Base-by-base conservation (phyloP, 129 eudicot species). In the Flaveria brownii region DNA sequence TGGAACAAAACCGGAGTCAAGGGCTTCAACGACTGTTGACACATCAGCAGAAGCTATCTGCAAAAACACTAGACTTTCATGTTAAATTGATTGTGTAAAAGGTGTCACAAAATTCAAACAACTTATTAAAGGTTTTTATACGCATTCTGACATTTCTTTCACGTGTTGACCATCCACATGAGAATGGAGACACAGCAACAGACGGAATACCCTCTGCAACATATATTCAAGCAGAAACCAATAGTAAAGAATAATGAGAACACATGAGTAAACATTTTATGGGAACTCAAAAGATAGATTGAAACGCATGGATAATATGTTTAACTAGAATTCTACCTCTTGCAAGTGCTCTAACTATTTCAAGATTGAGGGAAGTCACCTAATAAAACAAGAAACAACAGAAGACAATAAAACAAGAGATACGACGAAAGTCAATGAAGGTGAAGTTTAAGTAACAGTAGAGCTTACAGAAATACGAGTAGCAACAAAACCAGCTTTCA, bases 291-390 rank as follows among this genome's bases (percentile, higher is more conserved):
- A 4, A 51, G 4, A 65, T n/a, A 25, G 15, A 69, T 23, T 41
- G 13, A 68, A 7, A 20, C 22, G 39, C 13, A 52, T 9, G 54
- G 5, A 54, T 41, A 75, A 20, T 55, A 46, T n/a, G 63, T 66
- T 36, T 9, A 77, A 75, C 39, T 20, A 72, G 59, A 81, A 67
- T 23, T 56, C 18, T 82, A 95, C 99, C 97, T 91, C 88, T 89
- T 78, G 99, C 99, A 64, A 95, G 94, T 42, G 94, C 93, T 87
- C 99, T 91, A 50, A 95, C 99, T 71, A 95, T 91, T 82, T 95
- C 97, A 76, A 84, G 91, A 83, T 95, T 95, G 59, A 95, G 94
- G 42, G 97, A 85, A 18, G 92, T 95, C 51, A 95, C 99, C 99
- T 95, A 87, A 63, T 81, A 79, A 20, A 11, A 70, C 28, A 16